phyloP scores from a whole-genome alignment of 116 monocot genomes.

The Cymodocea nodosa region DNA sequence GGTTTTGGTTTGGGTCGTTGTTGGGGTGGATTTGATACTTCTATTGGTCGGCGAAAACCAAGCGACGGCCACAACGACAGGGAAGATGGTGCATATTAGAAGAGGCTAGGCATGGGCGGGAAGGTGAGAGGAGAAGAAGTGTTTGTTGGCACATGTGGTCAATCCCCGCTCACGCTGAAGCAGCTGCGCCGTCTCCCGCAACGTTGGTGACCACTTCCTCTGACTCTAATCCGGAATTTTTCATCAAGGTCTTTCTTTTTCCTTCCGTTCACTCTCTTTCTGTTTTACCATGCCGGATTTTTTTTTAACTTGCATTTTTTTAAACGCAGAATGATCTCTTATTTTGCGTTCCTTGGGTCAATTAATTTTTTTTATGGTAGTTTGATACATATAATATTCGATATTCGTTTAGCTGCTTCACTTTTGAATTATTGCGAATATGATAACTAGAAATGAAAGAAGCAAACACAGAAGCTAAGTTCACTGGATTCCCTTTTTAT shows the following conservation, averaged over 20 bases:
- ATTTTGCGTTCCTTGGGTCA: neutral
- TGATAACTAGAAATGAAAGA: too few relatives aligned
- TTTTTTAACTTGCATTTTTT: neutral
- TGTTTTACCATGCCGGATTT: neutral
- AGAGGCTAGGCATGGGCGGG: slow-evolving; percentile 52
- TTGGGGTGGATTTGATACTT: too few relatives aligned
- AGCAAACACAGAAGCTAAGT: too few relatives aligned
- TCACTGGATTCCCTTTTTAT: too few relatives aligned
- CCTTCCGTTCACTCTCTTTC: neutral
- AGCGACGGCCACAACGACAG: slow-evolving; percentile 1
- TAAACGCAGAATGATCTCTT: neutral
- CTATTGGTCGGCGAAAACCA: neutral
- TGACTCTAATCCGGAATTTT: slow-evolving; percentile 11
- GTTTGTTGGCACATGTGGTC: slow-evolving; percentile 36
- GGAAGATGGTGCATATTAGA: slow-evolving; percentile 36
- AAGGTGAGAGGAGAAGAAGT: slow-evolving; percentile 23
- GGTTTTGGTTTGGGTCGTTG: too few relatives aligned
- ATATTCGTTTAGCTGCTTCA: too few relatives aligned
- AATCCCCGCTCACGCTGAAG: slow-evolving; percentile 20
- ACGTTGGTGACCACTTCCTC: neutral
- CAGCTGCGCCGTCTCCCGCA: neutral
- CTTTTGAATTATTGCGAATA: too few relatives aligned
- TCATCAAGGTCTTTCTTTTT: slow-evolving; percentile 33
- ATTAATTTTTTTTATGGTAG: too few relatives aligned
- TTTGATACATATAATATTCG: too few relatives aligned